A percentile compares a stretch with the other conserved stretches of the same genome.
These are phyloP conservation scores for Cyphellophora attinorum DNA, from an alignment of 2,329 filamentous ascomycete genomes.

Conservation along the genomic window DNA sequence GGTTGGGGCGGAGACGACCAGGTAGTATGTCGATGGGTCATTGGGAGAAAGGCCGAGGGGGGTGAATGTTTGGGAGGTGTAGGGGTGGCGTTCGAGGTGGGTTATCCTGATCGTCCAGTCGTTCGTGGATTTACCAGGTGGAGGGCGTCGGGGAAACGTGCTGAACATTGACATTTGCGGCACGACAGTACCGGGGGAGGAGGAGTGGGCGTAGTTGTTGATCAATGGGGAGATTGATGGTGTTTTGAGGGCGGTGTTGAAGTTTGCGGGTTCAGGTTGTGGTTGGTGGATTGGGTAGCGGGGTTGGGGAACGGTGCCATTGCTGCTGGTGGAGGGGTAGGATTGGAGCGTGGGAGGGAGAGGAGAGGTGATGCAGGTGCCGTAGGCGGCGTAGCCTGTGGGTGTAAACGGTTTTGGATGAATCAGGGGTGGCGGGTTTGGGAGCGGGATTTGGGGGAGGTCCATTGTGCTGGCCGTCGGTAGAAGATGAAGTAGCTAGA, in stretches of 20 bases:
- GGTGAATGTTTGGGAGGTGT: constrained; percentile 85
- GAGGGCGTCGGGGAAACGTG: constrained; percentile 59
- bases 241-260: constrained; percentile 83
- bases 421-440: no score
- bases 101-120: constrained; percentile 50
- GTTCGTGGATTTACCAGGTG: constrained; percentile 6
- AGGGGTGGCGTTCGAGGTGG: constrained; percentile 85
- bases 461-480: no score
- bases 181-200: constrained; percentile 26
- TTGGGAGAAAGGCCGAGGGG: constrained; percentile 45
- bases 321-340: constrained; percentile 30
- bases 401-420: constrained; percentile 54
- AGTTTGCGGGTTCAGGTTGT: constrained; percentile 60
- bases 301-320: constrained; percentile 23
- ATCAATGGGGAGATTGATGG: constrained; percentile 64
- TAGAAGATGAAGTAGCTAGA: no score
- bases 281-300: constrained; percentile 26
- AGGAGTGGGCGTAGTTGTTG: constrained; percentile 60
- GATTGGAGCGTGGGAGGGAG: constrained; percentile 42
- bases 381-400: constrained; percentile 65
- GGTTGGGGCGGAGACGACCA: constrained; percentile 83
- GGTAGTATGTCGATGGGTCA: constrained; percentile 42
- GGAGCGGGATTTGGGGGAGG: no score
- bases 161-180: constrained; percentile 83
- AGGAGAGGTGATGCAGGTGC: constrained; percentile 72